Base-by-base conservation (phyloP, 768 basidiomycete species). In the Punctularia strigosozonata region DNA sequence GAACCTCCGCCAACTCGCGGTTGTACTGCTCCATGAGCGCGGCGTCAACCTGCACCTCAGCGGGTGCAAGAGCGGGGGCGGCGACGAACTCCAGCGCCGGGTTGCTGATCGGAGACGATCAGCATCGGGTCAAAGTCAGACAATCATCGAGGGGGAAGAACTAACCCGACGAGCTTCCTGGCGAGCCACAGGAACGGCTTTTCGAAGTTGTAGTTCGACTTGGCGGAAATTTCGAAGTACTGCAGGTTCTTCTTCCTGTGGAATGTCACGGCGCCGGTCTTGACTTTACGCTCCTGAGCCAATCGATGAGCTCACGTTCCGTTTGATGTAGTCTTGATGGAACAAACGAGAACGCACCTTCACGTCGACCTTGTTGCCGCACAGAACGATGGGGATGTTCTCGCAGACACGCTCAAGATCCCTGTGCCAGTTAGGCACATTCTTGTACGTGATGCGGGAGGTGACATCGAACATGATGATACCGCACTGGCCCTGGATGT, bases 401-500 rank as follows among this genome's bases (percentile, higher is more conserved):
- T 99, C 95, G 66, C 95, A 99, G 40, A 99, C 95, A 46, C 95
- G 89, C 71, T 98, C 95, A 52, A 91, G 84, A 63, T 99, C 95
- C 57, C 95, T 86, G 73, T 98, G 94, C 95, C 95, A 99, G 75
- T 98, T 99, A 50, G 95, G 95, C 24, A 99, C 95, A 61, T 97
- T 98, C 74, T 98, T 98, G 73, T 99, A 99, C 41, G 95, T 99
- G 77, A 98, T 99, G 55, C 95, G 81, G 39, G 95, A 95, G 43
- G 95, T 98, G 47, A 98, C 94, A 54, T 90, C 95, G 69, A 98
- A 98, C 95, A 99, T 98, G 78, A 99, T 98, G 72, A 99, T 98
- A 52, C 95, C 95, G 57, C 91, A 98, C 64, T 99, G 95, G 52
- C 91, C 91, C 65, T 92, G 88, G 59, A 90, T 89, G 64, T 89